Evolutionary conservation across 495 filamentous ascomycete species (phyloP), one percentile per base, ranked within the genome.

Genomic region (Penicillium chermesinum): DNA sequence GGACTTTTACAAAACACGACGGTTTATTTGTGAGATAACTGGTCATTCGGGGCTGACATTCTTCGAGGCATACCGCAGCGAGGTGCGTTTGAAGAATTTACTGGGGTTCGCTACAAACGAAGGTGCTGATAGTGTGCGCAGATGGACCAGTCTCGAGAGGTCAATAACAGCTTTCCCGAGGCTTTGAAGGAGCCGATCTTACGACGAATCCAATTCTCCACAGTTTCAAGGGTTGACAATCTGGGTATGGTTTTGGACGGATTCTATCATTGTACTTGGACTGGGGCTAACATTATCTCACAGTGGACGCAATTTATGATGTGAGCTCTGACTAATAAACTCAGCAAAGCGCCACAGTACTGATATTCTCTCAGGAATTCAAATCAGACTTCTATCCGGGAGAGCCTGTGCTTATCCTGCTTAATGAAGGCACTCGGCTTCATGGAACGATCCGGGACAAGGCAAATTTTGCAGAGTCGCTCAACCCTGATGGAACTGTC

Each of bases 21-120:
- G 85, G 37, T 99, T 97, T 61, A 95, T 91, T 43, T 96, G 91
- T 64, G 85, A 93, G 53, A 91, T 96, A 49, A 96, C 88, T 2
- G 93, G 93, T 27, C 90, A 95, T 66, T 94, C 91, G 20, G 86
- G 86, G 20, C 68, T 96, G 54, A 91, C 77, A n/a, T 97, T 95
- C 65, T 96, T 95, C 49, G 89, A 97, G 44, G 93, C 93, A 3
- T 75, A 90, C 13, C 82, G 87, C 62, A 96, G 90, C 66, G 94
- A 98, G 80, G 93, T 96, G 80, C 34, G 83, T 69, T 21, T 34
- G 22, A 18, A 16, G 15, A 21, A 12, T 39, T 15, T 5, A 9
- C 1, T 6, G 44, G 0, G 14, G n/a, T 46, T 30, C n/a, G 16
- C 2, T 38, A 19, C 25, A 25, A 21, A 25, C 14, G 48, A 44